Evolutionary conservation across 495 filamentous ascomycete species (phyloP), one percentile per base, ranked within the genome.

Genomic region (Aspergillus mulundensis): DNA sequence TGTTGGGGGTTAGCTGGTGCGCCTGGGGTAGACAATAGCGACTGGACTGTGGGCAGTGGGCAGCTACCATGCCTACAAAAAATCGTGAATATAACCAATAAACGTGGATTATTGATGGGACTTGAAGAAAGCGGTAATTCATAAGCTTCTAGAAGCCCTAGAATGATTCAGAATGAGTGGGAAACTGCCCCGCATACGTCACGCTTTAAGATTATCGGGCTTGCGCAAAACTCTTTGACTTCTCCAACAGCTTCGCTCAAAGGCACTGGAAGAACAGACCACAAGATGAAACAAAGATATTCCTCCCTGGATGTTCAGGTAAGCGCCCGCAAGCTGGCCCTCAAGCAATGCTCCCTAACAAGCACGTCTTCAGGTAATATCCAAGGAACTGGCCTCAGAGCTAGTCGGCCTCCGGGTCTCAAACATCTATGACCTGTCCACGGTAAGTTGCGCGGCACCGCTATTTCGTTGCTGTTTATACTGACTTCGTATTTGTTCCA

Each of bases 401-500:
- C 79, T 97, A 42, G 82, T 86, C 56, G 82, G 82, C 47, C 78
- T 97, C 52, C 89, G 94, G 43, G 81, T 97, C 24, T 80, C 87
- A 52, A 98, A 98, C 73, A 85, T 96, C 71, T 96, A 97, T 77
- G 94, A 97, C 73, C 83, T 98, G 55, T 93, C 88, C 56, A 89
- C 90, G 49, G 84, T 86, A 75, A 21, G 76, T 46, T 21, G 28
- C 1, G 15, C 24, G 38, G 16, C 5, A 12, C n/a, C n/a, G n/a
- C 36, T 23, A 21, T 10, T 41, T 25, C 39, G 21, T 19, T 6
- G 16, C 6, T 0, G 6, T 30, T 19, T 16, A 40, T 40, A 40
- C 19, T 40, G 50, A 50, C n/a, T 23, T 7, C 10, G n/a, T 18
- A 16, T 40, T 25, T 25, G 5, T 34, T 28, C 19, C 20, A 87